Evolutionary conservation across 768 basidiomycete genomes (phyloP).

Genomic region (Hydnum rufescens): DNA sequence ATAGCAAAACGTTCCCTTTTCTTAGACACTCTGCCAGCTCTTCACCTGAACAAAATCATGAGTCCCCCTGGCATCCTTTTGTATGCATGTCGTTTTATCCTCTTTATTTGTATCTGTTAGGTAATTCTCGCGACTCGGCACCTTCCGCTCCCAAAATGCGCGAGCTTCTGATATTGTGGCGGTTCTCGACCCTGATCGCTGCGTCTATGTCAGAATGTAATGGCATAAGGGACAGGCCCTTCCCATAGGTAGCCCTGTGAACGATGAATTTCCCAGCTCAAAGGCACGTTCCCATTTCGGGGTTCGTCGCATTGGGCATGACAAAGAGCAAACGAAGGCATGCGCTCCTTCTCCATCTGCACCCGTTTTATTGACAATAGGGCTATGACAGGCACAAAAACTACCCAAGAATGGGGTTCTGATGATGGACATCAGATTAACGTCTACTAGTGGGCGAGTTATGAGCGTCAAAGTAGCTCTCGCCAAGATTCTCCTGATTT

Average conservation of each 20-base stretch:
- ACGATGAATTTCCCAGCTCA: constrained; percentile 44
- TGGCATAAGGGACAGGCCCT: constrained; percentile 86
- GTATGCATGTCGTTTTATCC: constrained; percentile 93
- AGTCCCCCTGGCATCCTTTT: constrained; percentile 87
- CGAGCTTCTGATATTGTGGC: too few species aligned
- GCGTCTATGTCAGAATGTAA: too few species aligned
- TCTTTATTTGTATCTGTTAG: constrained; percentile 89
- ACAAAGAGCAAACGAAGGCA: constrained; percentile 90
- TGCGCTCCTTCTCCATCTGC: neutral
- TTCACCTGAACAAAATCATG: constrained; percentile 85
- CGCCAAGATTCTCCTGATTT: constrained; percentile 83
- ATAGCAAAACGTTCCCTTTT: too few species aligned
- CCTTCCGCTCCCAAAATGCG: too few species aligned
- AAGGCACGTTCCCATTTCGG: too few species aligned
- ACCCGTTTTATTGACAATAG: neutral
- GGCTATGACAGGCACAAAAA: constrained; percentile 38
- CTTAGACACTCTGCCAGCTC: constrained; percentile 84
- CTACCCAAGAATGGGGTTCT: constrained; percentile 79
- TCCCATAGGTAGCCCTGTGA: constrained; percentile 84
- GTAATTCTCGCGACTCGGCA: too few species aligned
- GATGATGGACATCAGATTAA: constrained; percentile 95
- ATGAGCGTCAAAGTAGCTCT: constrained; percentile 86
- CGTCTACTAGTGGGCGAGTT: constrained; percentile 90
- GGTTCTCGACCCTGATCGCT: too few species aligned
- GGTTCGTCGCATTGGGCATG: constrained; percentile 42